Base-by-base conservation (phyloP, 805 yeast genomes). In the Cyberlindnera petersonii region DNA sequence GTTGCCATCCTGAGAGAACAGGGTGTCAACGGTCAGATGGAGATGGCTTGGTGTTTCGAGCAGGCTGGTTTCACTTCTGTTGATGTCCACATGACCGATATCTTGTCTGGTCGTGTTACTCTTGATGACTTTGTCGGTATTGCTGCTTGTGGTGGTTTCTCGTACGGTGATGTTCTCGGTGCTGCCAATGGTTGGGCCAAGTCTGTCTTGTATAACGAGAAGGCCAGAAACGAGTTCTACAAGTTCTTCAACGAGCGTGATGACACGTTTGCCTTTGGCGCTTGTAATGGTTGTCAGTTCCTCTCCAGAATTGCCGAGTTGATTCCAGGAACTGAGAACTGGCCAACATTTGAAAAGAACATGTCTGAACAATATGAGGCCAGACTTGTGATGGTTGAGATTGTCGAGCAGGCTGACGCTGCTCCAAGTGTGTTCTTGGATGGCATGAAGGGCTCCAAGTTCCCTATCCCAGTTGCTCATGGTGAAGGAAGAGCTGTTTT, bases 151-250 rank as follows among this genome's bases (percentile, higher is more conserved):
- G 98, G 98, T 65, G 98, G 98, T 13, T 93, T 93, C 72, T 87
- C 97, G 2, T 93, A 89, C 58, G 98, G 98, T 72, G 98, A 93
- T 65, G 98, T 93, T 34, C 71, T 93, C 44, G 98, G 98, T 52
- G 98, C 98, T 24, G 98, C 96, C 60, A 84, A 91, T 38, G 98
- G 98, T 42, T 93, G 98, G 98, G 98, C 98, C 42, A 88, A 87
- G 58, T 86, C 97, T 14, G 95, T 93, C 9, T 67, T 93, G 49
- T 88, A 81, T 74, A 83, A 91, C 59, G 86, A 77, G 26, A 69
- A 66, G 39, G 84, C 91, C 26, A 79, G 93, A 59, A 56, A 70
- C 20, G 89, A 86, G 66, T 93, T 93, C 62, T 64, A 68, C 48
- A 72, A 66, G 35, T 93, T 93, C 64, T 93, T 93, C 77, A 79